Conservation (phyloP, 2,329 filamentous ascomycete genomes). For the Penicillium vulpinum region DNA sequence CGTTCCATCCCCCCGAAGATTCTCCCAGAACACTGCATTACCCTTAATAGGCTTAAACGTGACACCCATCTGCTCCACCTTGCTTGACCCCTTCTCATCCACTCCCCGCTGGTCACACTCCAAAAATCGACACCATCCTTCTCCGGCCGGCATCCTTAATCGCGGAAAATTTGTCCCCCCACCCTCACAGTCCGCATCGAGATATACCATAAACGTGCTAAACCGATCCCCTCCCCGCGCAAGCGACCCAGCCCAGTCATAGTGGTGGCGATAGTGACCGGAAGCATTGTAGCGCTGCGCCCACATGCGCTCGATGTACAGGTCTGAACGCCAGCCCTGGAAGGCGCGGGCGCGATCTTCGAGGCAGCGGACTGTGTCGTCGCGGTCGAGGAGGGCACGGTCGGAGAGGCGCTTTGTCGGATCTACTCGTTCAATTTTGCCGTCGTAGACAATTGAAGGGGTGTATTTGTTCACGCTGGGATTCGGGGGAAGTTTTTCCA, state of each 20-base stretch:
- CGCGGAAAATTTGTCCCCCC: constrained; percentile 63
- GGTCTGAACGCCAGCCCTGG: constrained; percentile 60
- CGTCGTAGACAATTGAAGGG: constrained; percentile 57
- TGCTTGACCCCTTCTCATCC: constrained; percentile 4
- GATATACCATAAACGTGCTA: constrained; percentile 64
- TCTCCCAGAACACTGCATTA: constrained; percentile 65
- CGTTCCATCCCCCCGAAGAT: constrained; percentile 56
- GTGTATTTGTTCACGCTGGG: constrained; percentile 50
- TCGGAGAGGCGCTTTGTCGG: constrained; percentile 55
- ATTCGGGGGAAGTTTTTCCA: not conserved
- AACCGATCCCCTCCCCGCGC: constrained; percentile 46
- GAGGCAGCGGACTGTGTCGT: constrained; percentile 56
- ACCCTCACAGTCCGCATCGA: constrained; percentile 54
- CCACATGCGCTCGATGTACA: constrained; percentile 63
- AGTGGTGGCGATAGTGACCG: constrained; percentile 62
- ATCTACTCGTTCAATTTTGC: constrained; percentile 50
- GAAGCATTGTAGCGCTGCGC: constrained; percentile 59
- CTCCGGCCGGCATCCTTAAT: constrained; percentile 45
- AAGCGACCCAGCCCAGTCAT: constrained; percentile 55
- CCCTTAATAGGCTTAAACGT: constrained; percentile 60
- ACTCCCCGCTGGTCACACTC: constrained; percentile 49
- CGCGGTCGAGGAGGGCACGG: constrained; percentile 49
- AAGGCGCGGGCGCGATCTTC: constrained; percentile 59
- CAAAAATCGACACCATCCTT: constrained; percentile 59
- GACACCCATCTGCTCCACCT: constrained; percentile 42